Base-by-base conservation (phyloP, 495 filamentous ascomycete genomes). In the Aspergillus haitiensis region DNA sequence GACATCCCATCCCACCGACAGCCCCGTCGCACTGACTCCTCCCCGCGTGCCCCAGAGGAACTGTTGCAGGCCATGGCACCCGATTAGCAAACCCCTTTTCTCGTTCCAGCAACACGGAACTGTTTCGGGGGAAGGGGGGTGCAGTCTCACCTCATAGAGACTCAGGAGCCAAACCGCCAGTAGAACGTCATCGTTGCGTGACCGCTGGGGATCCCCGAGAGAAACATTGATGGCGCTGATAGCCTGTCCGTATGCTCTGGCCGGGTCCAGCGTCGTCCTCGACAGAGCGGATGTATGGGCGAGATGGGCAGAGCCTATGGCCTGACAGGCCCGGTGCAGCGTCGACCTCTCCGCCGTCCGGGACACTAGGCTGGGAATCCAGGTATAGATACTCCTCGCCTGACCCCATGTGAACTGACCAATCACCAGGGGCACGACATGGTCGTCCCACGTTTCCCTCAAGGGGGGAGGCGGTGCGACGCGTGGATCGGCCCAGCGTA, bases 391-490 rank as follows among this genome's bases (percentile, higher is more conserved):
- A 31, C 27, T 34, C 27, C 5, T 13, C 10, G 32, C 48, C 48
- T 51, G 48, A 6, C 32, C 9, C 21, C 7, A 51, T 13, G 48
- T 13, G 48, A 51, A 51, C 48, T 51, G 48, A 34, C 13, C n/a
- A 5, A 51, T 34, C 10, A 34, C 48, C 48, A 51, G 11, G 21
- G 48, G 48, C 13, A 34, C 21, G 6, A 34, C 12, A 34, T 51
- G 48, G 11, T 6, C 21, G 10, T 34, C 21, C 27, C 48, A 51
- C 4, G 21, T 10, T 15, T 51, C 48, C 12, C 11, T 31, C 21
- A 12, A 13, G 12, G 48, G 48, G 32, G 48, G 10, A 21, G 13
- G 13, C 13, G 27, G 27, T 12, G 21, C 27, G 8, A 51, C 27
- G 6, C 48, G 21, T 11, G 48, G 48, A 5, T 10, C 34, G 32